Evolutionary conservation across 768 basidiomycete genomes (phyloP).

Genomic region (Pleurotus giganteus): DNA sequence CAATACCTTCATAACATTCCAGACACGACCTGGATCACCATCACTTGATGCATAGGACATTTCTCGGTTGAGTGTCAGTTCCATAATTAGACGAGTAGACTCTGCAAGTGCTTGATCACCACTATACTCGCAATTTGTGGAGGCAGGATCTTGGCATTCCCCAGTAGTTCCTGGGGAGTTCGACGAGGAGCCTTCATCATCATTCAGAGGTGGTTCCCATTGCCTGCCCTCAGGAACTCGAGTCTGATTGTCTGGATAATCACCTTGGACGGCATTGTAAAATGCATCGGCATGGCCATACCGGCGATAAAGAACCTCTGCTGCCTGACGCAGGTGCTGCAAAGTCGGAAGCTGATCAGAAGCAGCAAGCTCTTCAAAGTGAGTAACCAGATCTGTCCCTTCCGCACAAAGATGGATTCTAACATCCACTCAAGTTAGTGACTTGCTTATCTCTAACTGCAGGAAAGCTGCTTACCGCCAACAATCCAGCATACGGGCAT

Average conservation of each 20-base stretch:
- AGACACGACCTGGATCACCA: constrained; percentile 32
- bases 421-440: neutral
- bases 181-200: neutral
- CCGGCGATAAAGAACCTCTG: neutral
- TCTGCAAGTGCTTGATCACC: constrained; percentile 24
- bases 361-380: neutral
- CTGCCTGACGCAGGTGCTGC: neutral
- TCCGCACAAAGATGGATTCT: no score
- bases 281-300: neutral
- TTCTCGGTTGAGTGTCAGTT: constrained; percentile 24
- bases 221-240: neutral
- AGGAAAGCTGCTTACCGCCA: constrained; percentile 22
- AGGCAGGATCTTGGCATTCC: no score
- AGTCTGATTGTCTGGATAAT: neutral
- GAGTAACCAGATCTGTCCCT: neutral
- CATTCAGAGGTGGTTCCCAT: neutral
- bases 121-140: no score
- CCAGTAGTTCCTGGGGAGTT: neutral
- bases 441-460: neutral
- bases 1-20: constrained; percentile 28
- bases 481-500: constrained; percentile 30
- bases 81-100: constrained; percentile 23
- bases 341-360: neutral
- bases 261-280: neutral
- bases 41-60: constrained; percentile 22